These are phyloP conservation scores for Pleurotus cornucopiae DNA, from an alignment of 768 basidiomycete species.

Conservation along the genomic window DNA sequence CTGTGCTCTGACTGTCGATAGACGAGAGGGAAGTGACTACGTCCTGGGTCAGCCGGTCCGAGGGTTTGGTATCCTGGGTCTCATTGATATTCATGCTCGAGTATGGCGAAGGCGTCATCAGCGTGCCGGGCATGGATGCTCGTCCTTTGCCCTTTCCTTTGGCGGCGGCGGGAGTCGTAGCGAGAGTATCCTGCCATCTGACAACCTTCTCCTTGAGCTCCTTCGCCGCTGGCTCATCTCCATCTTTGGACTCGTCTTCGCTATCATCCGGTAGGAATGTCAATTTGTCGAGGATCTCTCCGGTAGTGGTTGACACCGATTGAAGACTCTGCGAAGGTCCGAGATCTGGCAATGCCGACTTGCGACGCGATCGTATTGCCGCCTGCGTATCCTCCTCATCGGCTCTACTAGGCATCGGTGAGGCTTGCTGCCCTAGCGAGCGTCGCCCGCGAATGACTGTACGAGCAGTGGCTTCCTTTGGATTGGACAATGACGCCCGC, in stretches of 20 bases:
- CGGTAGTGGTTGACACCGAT: slow-evolving; percentile 46
- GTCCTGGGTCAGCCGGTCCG: slow-evolving; percentile 16
- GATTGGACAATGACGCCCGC: slow-evolving; percentile 2
- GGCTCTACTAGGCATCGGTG: neutral
- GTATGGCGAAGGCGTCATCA: slow-evolving; percentile 45
- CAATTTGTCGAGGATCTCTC: slow-evolving; percentile 33
- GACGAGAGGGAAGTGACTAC: slow-evolving; percentile 14
- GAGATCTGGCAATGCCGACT: slow-evolving; percentile 11
- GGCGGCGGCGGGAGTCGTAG: slow-evolving; percentile 14
- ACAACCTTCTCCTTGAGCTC: slow-evolving; percentile 28
- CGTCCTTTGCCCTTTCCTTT: slow-evolving; percentile 22
- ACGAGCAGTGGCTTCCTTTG: slow-evolving; percentile 24
- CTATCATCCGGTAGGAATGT: slow-evolving; percentile 32
- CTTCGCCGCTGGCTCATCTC: slow-evolving; percentile 20
- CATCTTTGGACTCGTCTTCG: slow-evolving; percentile 27
- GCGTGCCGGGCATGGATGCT: slow-evolving; percentile 53
- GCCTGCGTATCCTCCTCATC: slow-evolving; percentile 26
- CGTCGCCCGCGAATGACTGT: slow-evolving; percentile 10
- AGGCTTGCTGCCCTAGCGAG: neutral
- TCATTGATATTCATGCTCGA: slow-evolving; percentile 28
- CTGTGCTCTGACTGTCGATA: slow-evolving; percentile 7
- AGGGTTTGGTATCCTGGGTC: slow-evolving; percentile 9
- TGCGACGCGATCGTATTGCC: slow-evolving; percentile 21
- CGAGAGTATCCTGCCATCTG: slow-evolving; percentile 28
- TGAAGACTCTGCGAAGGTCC: slow-evolving; percentile 37